Conservation (phyloP, 176 grass and related monocot genomes). For the Aegilops sharonensis region DNA sequence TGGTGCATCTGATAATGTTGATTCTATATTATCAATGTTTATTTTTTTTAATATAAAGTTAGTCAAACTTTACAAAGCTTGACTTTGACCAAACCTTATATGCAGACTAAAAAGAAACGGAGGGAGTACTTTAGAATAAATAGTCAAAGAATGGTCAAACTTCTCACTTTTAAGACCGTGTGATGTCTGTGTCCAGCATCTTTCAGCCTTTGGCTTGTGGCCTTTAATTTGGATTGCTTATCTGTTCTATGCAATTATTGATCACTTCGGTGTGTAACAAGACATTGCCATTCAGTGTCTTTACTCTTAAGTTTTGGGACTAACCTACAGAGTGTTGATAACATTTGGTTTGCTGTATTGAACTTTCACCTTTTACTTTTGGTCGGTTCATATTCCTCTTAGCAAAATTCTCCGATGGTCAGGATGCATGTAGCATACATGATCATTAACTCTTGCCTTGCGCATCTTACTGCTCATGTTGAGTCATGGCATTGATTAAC, state of each 20-base stretch:
- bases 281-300: background rate
- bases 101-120: no score
- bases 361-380: background rate
- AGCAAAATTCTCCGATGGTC: background rate
- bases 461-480: background rate
- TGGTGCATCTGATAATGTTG: no score
- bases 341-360: background rate
- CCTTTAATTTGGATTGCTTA: slow-evolving; percentile 2
- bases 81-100: no score
- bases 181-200: background rate
- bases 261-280: background rate
- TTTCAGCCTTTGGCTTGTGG: background rate
- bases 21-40: no score
- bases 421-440: background rate
- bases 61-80: no score
- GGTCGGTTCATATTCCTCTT: background rate
- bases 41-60: no score
- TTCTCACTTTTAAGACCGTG: background rate
- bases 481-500: background rate
- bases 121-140: background rate
- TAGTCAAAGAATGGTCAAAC: slow-evolving; percentile 3
- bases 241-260: slow-evolving; percentile 7
- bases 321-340: background rate
- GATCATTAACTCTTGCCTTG: background rate
- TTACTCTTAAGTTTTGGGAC: background rate